Conservation (phyloP, 345 rosid species). For the Eucalyptus pauciflora region DNA sequence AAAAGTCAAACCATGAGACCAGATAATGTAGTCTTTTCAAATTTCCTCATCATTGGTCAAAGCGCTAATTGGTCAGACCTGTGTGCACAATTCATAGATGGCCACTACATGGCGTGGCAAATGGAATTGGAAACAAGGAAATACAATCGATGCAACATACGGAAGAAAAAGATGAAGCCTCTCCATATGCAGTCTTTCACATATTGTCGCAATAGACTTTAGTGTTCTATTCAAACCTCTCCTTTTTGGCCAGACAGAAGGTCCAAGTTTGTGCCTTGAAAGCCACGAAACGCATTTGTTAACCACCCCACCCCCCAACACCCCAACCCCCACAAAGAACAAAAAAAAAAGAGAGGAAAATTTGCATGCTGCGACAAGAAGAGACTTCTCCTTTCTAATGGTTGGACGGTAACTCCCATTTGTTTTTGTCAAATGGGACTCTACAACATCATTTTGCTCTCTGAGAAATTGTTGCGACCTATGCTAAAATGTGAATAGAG, state of each 20-base stretch:
- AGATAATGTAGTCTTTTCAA: not conserved
- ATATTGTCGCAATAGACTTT: not conserved
- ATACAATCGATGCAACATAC: not conserved
- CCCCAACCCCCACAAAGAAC: too few species aligned
- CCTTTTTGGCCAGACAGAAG: not conserved
- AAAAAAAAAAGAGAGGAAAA: not conserved
- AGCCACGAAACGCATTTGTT: not conserved
- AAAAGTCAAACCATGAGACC: not conserved
- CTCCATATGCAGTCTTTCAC: not conserved
- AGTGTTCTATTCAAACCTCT: not conserved
- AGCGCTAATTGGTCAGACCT: not conserved
- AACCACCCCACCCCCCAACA: not conserved
- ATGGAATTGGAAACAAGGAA: not conserved
- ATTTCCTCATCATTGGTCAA: not conserved
- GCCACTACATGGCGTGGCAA: not conserved
- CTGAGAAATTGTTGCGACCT: not conserved
- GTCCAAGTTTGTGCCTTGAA: not conserved
- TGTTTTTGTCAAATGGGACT: not conserved
- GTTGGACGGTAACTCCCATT: not conserved
- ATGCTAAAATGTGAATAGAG: not conserved
- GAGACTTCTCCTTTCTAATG: not conserved
- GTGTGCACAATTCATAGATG: not conserved
- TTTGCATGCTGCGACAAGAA: not conserved
- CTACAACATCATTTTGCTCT: not conserved
- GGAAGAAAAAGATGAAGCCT: not conserved